Base-by-base conservation (phyloP, 805 yeast species). In the Candida ascalaphidarum region DNA sequence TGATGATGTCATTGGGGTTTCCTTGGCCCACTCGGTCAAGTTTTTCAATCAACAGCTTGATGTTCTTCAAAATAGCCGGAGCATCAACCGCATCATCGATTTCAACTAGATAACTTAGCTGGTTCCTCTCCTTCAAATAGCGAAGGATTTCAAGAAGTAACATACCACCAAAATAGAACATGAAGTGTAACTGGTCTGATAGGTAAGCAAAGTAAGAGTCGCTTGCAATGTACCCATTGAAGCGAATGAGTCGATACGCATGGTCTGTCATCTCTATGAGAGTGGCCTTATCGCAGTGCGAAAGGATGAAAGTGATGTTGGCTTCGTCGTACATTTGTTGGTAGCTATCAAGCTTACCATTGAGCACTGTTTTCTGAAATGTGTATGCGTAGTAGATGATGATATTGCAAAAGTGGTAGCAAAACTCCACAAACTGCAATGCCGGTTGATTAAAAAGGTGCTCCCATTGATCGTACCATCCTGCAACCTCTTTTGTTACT, bases 391-490 rank as follows among this genome's bases (percentile, higher is more conserved):
- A 66, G 21, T 61, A 46, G 3, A 79, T 65, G 33, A 74, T 53
- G 25, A 77, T 55, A 31, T 67, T 62, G 28, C 77, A 70, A 38
- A 76, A 77, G 46, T 79, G 74, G 46, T 75, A 78, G 26, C 78
- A 76, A 33, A 79, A 68, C 43, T 77, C 86, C 3, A 80, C 79
- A 50, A 81, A 81, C 44, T 82, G 88, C 27, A 77, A 62, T 2
- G 78, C 72, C 1, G 85, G 81, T 48, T 80, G 86, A 27, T 70
- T 68, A 47, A 80, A 73, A 15, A 81, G 50, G 40, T 73, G 71
- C 24, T 67, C 72, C 89, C 89, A 81, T 44, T 74, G 77, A 3
- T 68, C 71, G 32, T 66, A 58, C 92, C 92, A 82, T 4, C 47
- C 43, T 16, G 52, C 55, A n/a, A 79, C 49, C 32, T 74, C 81